Base-by-base conservation (phyloP, 2,329 filamentous ascomycete genomes). In the Talaromyces atroroseus region DNA sequence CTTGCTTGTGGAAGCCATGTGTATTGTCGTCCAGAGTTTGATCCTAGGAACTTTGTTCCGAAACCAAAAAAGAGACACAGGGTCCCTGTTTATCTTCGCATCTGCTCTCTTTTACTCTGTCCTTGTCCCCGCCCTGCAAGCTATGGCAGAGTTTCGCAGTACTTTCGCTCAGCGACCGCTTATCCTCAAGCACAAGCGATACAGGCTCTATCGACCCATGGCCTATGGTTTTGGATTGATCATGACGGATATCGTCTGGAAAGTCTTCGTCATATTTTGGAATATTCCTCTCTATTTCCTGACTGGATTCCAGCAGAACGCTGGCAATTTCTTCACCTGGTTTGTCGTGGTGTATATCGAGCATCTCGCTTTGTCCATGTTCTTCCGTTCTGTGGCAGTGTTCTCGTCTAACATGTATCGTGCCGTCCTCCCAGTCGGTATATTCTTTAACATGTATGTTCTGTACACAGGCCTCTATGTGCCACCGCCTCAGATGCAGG, bases 171-270 rank as follows among this genome's bases (percentile, higher is more conserved):
- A 61, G 45, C 58, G 60, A 10, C 51, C 54, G 40, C 38, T 61
- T 20, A 36, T 61, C 5, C 38, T 61, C 10, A 61, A 61, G 50
- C 60, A 61, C 11, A 60, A 60, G 26, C 32, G 49, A 36, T 57
- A 55, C 18, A 26, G 56, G 24, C 49, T 61, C 12, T 90, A 92
- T 67, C 80, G 88, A 34, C 89, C 89, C 0, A 89, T 87, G 0
- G 88, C 89, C 0, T 75, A 92, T 1, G 92, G 88, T 86, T 86
- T 92, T 57, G 89, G 85, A 0, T 88, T 92, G 66, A 90, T 92
- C 54, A 79, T 86, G 16, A 85, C 90, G 10, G 89, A 94, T 63
- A 79, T 87, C 56, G 80, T 84, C 0, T 92, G 92, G 67, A 79
- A 86, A 0, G 80, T 86, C 0, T 78, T 77, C 1, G 86, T 90